phyloP scores from a whole-genome alignment of 2,329 filamentous ascomycete species.

The Fusarium irregulare region DNA sequence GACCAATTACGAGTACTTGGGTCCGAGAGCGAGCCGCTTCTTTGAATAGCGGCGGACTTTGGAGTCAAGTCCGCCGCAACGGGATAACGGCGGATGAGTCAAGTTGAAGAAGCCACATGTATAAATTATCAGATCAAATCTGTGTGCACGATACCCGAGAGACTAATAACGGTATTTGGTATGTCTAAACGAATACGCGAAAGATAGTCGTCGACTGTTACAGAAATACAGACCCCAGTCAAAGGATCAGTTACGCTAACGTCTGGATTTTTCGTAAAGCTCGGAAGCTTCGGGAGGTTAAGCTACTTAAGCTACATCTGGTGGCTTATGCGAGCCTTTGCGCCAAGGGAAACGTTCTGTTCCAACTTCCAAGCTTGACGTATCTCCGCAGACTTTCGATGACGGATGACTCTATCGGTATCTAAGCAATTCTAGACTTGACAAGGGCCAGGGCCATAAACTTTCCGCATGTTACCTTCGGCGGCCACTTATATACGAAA shows the following conservation, averaged over 20 bases:
- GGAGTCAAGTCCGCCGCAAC: slow-evolving; percentile 25
- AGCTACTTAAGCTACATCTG: slow-evolving; percentile 10
- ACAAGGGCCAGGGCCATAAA: background rate
- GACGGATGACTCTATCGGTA: background rate
- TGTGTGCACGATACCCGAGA: background rate
- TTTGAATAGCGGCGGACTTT: slow-evolving; percentile 33
- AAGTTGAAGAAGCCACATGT: background rate
- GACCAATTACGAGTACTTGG: slow-evolving; percentile 23
- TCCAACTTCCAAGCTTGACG: background rate
- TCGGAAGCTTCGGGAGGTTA: slow-evolving; percentile 35
- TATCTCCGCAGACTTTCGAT: slow-evolving; percentile 1
- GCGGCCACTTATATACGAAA: background rate
- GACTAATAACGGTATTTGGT: background rate
- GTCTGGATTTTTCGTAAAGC: slow-evolving; percentile 9
- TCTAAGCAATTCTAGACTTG: background rate
- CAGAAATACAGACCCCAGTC: background rate
- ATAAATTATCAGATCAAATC: background rate
- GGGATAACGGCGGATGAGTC: slow-evolving; percentile 10
- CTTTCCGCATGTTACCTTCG: background rate
- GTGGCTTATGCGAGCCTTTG: background rate
- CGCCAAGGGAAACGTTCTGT: background rate
- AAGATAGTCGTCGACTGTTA: background rate
- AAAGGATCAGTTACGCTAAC: background rate
- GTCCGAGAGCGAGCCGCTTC: slow-evolving; percentile 22
- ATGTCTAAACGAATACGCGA: background rate